Conservation (phyloP, 257 asterid genomes). For the Solanum etuberosum region DNA sequence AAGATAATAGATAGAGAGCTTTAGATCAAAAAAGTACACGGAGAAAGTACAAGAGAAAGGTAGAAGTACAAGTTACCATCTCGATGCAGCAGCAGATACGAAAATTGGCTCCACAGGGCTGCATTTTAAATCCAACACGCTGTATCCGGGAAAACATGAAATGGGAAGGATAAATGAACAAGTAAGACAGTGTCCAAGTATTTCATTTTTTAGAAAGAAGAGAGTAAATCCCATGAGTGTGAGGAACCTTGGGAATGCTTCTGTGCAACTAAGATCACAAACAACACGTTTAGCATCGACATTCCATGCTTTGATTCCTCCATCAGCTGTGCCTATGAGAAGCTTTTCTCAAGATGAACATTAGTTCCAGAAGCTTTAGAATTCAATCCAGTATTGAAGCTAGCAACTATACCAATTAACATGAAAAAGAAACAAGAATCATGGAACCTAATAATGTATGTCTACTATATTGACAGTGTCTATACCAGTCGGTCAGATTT, state of each 20-base stretch:
- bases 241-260: slow-evolving; percentile 72
- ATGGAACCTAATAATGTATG: not conserved
- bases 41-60: not conserved
- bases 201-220: slow-evolving; percentile 7
- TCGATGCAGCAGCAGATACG: slow-evolving; percentile 93
- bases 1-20: not conserved
- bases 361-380: slow-evolving; percentile 20
- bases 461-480: slow-evolving; percentile 10
- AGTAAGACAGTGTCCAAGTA: not conserved
- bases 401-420: slow-evolving; percentile 1
- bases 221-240: slow-evolving; percentile 3
- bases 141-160: slow-evolving; percentile 24
- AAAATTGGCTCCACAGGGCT: slow-evolving; percentile 98
- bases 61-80: slow-evolving; percentile 36
- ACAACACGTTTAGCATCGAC: slow-evolving; percentile 94
- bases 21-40: not conserved
- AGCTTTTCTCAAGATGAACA: slow-evolving; percentile 55
- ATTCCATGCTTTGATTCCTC: slow-evolving; percentile 98
- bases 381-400: slow-evolving; percentile 13
- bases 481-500: slow-evolving; percentile 93
- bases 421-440: slow-evolving; percentile 3
- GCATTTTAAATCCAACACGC: slow-evolving; percentile 94
- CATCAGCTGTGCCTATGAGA: slow-evolving; percentile 96
- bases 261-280: slow-evolving; percentile 71
- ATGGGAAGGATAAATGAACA: not conserved